A percentile compares a stretch with the other conserved stretches of the same genome.
Evolutionary conservation across 352 stramenopile genomes (phyloP).

Genomic region (Phytophthora rubi): DNA sequence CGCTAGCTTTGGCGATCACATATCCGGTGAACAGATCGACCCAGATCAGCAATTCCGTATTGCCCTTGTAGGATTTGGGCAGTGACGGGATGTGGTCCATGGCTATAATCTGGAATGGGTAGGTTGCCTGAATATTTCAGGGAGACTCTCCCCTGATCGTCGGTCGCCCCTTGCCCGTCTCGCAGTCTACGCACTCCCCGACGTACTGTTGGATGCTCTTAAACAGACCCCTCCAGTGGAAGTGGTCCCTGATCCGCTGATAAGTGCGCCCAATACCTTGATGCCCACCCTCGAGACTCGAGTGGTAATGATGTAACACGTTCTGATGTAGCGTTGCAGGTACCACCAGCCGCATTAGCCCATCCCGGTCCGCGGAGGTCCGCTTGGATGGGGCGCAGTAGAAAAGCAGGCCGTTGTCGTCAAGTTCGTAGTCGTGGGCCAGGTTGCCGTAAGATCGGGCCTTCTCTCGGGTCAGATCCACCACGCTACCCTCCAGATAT

Average conservation of each 20-base stretch:
- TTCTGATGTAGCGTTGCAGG: slow-evolving; percentile 13
- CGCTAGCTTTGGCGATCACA: no score
- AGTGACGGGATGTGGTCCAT: not conserved
- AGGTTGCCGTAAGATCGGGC: not conserved
- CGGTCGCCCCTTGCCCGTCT: not conserved
- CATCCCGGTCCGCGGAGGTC: not conserved
- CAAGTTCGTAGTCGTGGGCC: not conserved
- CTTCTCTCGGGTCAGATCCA: not conserved
- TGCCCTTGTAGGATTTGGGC: not conserved
- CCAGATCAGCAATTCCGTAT: not conserved
- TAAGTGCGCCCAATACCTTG: slow-evolving; percentile 6
- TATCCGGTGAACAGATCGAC: no score
- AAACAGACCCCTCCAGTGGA: slow-evolving; percentile 11
- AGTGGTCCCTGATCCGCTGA: slow-evolving; percentile 1
- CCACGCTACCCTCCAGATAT: slow-evolving; percentile 5
- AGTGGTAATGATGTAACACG: slow-evolving; percentile 17
- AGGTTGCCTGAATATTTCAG: not conserved
- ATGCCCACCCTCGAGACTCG: slow-evolving; percentile 5
- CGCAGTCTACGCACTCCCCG: slow-evolving; percentile 13
- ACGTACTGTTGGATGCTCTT: slow-evolving; percentile 6
- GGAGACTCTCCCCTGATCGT: not conserved
- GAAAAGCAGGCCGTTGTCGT: slow-evolving; percentile 3
- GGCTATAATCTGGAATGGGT: not conserved
- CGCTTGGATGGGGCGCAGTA: not conserved
- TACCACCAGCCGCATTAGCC: not conserved